A percentile compares a stretch with the other conserved stretches of the same genome.
Evolutionary conservation across 257 asterid species (phyloP).

Genomic region (Solanum medicagineum): DNA sequence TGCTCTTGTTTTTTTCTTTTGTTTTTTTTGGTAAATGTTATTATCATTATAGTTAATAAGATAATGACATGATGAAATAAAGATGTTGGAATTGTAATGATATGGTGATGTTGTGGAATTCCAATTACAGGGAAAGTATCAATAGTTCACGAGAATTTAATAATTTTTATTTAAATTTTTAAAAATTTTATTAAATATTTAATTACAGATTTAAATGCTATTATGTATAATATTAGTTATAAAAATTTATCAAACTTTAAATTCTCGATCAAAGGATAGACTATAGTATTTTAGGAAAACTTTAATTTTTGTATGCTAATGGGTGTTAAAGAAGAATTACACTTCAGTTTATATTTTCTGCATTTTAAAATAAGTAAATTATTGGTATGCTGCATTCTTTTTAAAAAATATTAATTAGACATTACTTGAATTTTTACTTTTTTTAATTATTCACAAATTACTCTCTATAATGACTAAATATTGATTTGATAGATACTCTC

Average conservation of each 20-base stretch:
- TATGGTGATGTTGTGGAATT: neutral
- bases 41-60: neutral
- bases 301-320: too few species aligned
- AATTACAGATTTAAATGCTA: neutral
- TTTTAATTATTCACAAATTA: too few species aligned
- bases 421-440: too few species aligned
- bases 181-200: neutral
- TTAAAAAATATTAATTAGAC: too few species aligned
- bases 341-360: too few species aligned
- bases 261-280: neutral
- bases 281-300: neutral
- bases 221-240: neutral
- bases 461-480: too few species aligned
- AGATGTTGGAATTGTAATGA: neutral
- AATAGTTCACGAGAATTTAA: accelerated
- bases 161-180: neutral
- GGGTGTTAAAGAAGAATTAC: too few species aligned
- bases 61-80: neutral
- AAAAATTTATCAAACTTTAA: neutral
- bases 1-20: neutral
- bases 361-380: too few species aligned
- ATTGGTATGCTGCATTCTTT: too few species aligned
- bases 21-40: neutral
- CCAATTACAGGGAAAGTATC: neutral
- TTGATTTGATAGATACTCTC: too few species aligned